phyloP scores from a whole-genome alignment of 2,329 filamentous ascomycete genomes.

The Xylaria digitata region DNA sequence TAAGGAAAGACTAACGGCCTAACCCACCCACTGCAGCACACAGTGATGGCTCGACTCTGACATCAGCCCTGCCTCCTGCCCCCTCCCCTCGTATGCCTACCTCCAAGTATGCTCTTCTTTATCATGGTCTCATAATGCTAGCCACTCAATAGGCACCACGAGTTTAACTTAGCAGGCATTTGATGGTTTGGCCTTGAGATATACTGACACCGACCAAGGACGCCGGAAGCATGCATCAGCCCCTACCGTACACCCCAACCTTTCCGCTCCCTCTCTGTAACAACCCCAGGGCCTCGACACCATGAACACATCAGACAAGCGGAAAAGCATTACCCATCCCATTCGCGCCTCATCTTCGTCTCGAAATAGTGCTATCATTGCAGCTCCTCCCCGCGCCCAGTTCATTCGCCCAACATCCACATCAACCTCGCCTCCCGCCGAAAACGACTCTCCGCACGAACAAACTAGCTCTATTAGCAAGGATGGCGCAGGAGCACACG shows the following conservation, averaged over 20 bases:
- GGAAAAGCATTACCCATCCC: conserved; percentile 52
- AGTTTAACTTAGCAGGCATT: not conserved
- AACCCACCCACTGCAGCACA: conserved; percentile 2
- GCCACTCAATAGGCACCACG: conserved; percentile 5
- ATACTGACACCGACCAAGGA: not conserved
- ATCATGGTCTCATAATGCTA: not conserved
- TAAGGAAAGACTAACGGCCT: not conserved
- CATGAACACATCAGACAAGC: conserved; percentile 60
- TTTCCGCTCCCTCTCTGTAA: conserved; percentile 24
- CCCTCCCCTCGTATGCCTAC: not conserved
- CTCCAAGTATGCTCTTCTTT: not conserved
- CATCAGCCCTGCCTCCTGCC: conserved; percentile 11
- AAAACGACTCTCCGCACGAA: conserved; percentile 44
- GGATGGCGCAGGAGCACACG: conserved; percentile 41
- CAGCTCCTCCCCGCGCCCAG: conserved; percentile 56
- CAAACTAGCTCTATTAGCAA: conserved; percentile 39
- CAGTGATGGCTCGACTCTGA: conserved; percentile 8
- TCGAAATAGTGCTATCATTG: conserved; percentile 51
- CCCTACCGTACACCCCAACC: conserved; percentile 23
- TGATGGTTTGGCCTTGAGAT: not conserved
- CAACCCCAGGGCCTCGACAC: conserved; percentile 36
- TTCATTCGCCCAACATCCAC: conserved; percentile 50
- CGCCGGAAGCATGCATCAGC: conserved; percentile 32
- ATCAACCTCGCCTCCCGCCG: conserved; percentile 49
- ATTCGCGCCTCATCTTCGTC: conserved; percentile 50